These are phyloP conservation scores for Rubia peregrina DNA, from an alignment of 305 asterid genomes.

Conservation along the genomic window DNA sequence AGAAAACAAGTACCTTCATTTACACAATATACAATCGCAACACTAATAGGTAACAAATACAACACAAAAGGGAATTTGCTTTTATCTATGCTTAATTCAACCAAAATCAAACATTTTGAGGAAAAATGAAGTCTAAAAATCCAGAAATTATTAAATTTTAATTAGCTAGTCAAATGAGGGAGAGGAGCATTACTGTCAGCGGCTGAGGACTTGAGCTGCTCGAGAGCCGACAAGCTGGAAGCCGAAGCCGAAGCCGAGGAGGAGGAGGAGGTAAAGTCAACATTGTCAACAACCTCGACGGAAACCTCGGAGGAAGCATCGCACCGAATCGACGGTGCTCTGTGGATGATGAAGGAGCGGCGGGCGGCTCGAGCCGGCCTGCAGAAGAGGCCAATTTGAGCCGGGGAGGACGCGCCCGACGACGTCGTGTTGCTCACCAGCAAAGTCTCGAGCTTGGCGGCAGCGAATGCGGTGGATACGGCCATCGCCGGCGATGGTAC, in stretches of 20 bases:
- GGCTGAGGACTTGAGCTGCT: conserved; percentile 85
- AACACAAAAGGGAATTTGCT: neutral
- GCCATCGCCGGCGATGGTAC: conserved; percentile 35
- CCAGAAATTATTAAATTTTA: neutral
- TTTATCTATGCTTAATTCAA: neutral
- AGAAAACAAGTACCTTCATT: neutral
- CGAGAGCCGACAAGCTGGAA: conserved; percentile 90
- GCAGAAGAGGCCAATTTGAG: conserved; percentile 34
- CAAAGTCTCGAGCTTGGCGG: conserved; percentile 69
- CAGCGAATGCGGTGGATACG: conserved; percentile 60
- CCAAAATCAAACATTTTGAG: neutral
- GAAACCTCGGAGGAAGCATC: conserved; percentile 42
- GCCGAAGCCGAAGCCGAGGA: too few relatives aligned
- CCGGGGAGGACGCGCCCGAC: conserved; percentile 13
- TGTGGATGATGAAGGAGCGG: conserved; percentile 13
- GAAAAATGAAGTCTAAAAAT: neutral
- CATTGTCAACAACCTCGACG: conserved; percentile 30
- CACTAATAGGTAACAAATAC: neutral
- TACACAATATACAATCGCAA: neutral
- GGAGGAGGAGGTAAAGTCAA: conserved; percentile 33
- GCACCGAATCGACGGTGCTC: conserved; percentile 29
- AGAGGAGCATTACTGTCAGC: conserved; percentile 60
- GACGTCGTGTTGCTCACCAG: conserved; percentile 33
- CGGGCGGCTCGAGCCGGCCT: conserved; percentile 33
- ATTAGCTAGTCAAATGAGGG: too few relatives aligned